Evolutionary conservation across 805 yeast species (phyloP).

Genomic region (Nakazawaea sp.): DNA sequence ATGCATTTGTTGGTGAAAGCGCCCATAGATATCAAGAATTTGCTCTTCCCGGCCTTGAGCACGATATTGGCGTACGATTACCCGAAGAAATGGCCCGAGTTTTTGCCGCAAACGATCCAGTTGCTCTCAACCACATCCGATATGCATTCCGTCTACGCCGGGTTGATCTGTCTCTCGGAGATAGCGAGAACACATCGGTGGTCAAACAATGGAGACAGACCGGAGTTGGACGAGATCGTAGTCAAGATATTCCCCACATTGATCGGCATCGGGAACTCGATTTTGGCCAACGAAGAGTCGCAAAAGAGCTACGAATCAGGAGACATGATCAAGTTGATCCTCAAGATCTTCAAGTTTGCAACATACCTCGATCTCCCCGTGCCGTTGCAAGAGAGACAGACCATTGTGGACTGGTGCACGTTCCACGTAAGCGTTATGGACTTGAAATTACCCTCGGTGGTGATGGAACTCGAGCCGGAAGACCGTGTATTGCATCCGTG

Average conservation of each 20-base stretch:
- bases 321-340: conserved; percentile 67
- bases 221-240: conserved; percentile 53
- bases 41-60: conserved; percentile 45
- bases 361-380: conserved; percentile 76
- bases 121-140: conserved; percentile 40
- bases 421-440: conserved; percentile 66
- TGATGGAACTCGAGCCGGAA: conserved; percentile 41
- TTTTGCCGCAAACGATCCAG: conserved; percentile 40
- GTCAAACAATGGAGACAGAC: conserved; percentile 54
- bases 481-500: conserved; percentile 50
- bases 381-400: conserved; percentile 47
- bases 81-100: conserved; percentile 44
- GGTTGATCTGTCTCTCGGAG: conserved; percentile 70
- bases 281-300: conserved; percentile 28
- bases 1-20: conserved; percentile 51
- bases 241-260: conserved; percentile 61
- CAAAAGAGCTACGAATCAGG: conserved; percentile 32
- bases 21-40: conserved; percentile 36
- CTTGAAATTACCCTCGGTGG: conserved; percentile 49
- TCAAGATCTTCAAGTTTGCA: conserved; percentile 77
- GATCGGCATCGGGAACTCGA: conserved; percentile 55
- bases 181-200: conserved; percentile 73
- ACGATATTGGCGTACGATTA: conserved; percentile 38
- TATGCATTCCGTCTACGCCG: conserved; percentile 45
- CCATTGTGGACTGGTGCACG: conserved; percentile 62